These are phyloP conservation scores for Kernera saxatilis DNA, from an alignment of 345 rosid species.

Conservation along the genomic window DNA sequence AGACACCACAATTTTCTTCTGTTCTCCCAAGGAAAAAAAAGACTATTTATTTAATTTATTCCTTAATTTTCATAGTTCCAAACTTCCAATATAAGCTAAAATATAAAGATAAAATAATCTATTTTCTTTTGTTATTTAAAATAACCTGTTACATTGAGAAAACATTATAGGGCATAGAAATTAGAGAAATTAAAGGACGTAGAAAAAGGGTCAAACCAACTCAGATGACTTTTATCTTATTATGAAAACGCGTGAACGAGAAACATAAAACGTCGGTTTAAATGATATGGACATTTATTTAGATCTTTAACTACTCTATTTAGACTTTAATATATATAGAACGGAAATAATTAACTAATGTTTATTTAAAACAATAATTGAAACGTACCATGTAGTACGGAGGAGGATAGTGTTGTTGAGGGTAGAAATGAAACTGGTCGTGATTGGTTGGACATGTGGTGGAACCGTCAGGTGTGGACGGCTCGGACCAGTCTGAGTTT, in stretches of 20 bases:
- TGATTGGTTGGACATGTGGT: conserved; percentile 31
- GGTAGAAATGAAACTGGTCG: conserved; percentile 29
- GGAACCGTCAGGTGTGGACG: conserved; percentile 62
- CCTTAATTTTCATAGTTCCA: not conserved
- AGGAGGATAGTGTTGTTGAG: conserved; percentile 32
- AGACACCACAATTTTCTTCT: not conserved
- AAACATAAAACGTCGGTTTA: conserved; percentile 9
- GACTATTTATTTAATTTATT: not conserved
- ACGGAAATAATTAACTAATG: not conserved
- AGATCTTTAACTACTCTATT: not conserved
- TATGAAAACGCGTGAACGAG: not conserved
- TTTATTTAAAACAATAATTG: not conserved
- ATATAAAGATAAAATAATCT: no score
- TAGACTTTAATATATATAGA: not conserved
- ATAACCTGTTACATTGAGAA: no score
- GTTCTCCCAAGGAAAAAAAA: not conserved
- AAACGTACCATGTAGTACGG: conserved; percentile 47
- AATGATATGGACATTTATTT: not conserved
- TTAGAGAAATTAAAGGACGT: not conserved
- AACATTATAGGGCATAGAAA: not conserved
- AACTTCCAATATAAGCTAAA: not conserved
- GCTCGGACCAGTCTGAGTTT: conserved; percentile 48
- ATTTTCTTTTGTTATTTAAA: no score
- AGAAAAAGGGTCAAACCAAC: conserved; percentile 15
- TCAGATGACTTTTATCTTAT: not conserved